Conservation (phyloP, 176 grass and related monocot genomes). For the Typha latifolia region DNA sequence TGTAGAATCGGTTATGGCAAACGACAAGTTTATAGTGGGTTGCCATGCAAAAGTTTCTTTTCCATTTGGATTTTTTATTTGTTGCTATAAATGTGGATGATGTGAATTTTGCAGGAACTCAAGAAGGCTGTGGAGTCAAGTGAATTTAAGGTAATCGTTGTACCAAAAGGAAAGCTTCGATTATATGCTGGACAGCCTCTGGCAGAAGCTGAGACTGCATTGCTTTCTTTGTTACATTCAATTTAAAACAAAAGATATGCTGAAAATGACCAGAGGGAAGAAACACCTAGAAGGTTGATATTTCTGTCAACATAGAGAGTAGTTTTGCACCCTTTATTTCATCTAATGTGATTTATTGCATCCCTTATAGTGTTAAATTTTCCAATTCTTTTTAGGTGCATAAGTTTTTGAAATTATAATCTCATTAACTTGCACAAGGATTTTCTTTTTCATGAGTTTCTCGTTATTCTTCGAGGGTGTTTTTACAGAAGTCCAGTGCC, state of each 20-base stretch:
- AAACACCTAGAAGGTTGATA: background rate
- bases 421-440: too few relatives aligned
- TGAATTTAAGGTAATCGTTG: conserved; percentile 26
- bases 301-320: background rate
- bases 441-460: too few relatives aligned
- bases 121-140: conserved; percentile 15
- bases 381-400: background rate
- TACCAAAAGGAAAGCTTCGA: conserved; percentile 32
- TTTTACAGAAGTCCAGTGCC: too few relatives aligned
- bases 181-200: conserved; percentile 36
- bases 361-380: background rate
- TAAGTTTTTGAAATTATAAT: too few relatives aligned
- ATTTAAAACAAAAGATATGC: background rate
- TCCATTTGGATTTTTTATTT: background rate
- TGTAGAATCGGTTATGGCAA: background rate
- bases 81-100: background rate
- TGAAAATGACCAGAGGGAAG: background rate
- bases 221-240: conserved; percentile 28
- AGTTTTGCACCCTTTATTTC: background rate
- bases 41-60: background rate
- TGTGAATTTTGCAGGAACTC: conserved; percentile 29
- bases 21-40: background rate
- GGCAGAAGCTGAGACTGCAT: conserved; percentile 18
- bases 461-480: too few relatives aligned
- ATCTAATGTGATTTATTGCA: background rate